A percentile compares a stretch with the other conserved stretches of the same genome.
Conservation (phyloP, 2,329 filamentous ascomycete species). For the Westerdykella sp. region DNA sequence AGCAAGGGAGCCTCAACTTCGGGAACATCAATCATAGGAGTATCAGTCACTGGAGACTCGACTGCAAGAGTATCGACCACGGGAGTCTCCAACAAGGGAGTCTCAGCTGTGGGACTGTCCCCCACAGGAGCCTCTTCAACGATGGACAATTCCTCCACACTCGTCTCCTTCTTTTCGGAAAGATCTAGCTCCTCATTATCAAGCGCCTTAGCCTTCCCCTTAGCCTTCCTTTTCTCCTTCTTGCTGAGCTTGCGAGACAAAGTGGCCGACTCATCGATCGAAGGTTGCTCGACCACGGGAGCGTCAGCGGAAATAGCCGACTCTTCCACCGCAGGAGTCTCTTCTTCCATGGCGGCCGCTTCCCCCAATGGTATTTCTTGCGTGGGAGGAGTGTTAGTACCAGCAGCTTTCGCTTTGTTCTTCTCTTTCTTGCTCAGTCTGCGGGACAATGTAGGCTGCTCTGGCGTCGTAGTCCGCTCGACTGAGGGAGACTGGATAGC, state of each 20-base stretch:
- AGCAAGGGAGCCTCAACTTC: too few species aligned
- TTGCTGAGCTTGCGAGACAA: slow-evolving; percentile 32
- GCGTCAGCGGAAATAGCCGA: background rate
- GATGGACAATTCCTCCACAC: background rate
- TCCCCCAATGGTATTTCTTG: background rate
- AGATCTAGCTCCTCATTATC: background rate
- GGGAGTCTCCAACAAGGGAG: too few species aligned
- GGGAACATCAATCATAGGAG: too few species aligned
- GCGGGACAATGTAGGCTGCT: slow-evolving; percentile 5
- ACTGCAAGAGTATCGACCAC: too few species aligned
- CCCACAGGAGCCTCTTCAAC: too few species aligned
- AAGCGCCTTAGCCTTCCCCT: background rate
- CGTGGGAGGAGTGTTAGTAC: background rate
- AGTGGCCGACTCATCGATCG: background rate
- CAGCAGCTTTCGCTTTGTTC: slow-evolving; percentile 26
- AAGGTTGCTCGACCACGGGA: background rate
- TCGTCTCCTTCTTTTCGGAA: background rate
- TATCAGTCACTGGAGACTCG: too few species aligned
- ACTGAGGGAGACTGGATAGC: too few species aligned
- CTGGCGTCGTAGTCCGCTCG: too few species aligned
- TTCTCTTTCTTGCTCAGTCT: slow-evolving; percentile 41
- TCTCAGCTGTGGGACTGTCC: too few species aligned
- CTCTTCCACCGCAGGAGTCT: background rate
- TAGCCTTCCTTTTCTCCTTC: slow-evolving; percentile 39
- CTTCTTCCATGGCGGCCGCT: background rate